These are phyloP conservation scores for Podaxis sp. DNA, from an alignment of 768 basidiomycete genomes.

Conservation along the genomic window DNA sequence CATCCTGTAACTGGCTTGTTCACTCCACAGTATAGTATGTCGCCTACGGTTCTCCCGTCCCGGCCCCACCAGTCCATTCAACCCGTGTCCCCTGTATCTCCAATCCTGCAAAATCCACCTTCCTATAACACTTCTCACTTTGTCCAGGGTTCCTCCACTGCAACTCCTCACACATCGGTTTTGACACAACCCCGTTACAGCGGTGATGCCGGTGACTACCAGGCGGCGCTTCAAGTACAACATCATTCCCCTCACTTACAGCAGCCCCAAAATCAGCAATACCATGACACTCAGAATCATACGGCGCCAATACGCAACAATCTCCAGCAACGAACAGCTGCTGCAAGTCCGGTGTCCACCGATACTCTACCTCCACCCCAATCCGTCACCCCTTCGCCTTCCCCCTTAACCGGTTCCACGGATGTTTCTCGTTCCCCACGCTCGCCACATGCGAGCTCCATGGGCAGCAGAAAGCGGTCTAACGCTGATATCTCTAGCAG, in stretches of 20 bases:
- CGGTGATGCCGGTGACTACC: conserved; percentile 11
- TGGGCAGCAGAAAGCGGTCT: conserved; percentile 6
- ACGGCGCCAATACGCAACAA: conserved; percentile 17
- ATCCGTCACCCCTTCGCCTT: conserved; percentile 33
- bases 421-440: conserved; percentile 6
- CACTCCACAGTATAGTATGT: conserved; percentile 31
- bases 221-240: conserved; percentile 22
- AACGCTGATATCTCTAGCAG: conserved; percentile 8
- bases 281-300: conserved; percentile 15
- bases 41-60: conserved; percentile 24
- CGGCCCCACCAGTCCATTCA: conserved; percentile 26
- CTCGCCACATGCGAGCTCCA: conserved; percentile 17
- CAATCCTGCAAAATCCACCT: conserved; percentile 20
- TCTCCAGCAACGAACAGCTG: background rate
- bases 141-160: conserved; percentile 37
- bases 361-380: conserved; percentile 21
- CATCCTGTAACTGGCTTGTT: conserved; percentile 21
- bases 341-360: background rate
- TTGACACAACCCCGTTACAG: conserved; percentile 9
- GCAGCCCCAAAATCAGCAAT: conserved; percentile 23
- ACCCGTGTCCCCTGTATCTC: conserved; percentile 39
- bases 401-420: conserved; percentile 21
- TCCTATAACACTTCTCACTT: conserved; percentile 31
- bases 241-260: conserved; percentile 26
- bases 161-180: conserved; percentile 21